phyloP scores from a whole-genome alignment of 768 basidiomycete genomes.

The Calocybe cyanea region DNA sequence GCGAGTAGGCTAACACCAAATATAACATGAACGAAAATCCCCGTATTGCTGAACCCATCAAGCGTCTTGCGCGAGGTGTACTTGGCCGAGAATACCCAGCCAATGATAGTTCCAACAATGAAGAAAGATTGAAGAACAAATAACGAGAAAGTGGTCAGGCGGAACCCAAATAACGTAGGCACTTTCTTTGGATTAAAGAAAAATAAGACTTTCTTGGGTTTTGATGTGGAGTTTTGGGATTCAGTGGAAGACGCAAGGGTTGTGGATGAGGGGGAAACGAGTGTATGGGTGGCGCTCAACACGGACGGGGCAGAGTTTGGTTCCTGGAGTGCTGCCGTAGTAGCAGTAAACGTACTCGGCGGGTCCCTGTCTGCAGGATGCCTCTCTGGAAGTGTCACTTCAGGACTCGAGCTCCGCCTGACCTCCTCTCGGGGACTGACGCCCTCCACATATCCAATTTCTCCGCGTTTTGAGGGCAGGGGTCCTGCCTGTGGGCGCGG shows the following conservation, averaged over 20 bases:
- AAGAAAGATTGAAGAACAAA: slow-evolving; percentile 37
- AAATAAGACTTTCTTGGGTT: slow-evolving; percentile 30
- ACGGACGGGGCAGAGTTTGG: slow-evolving; percentile 9
- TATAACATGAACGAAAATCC: slow-evolving; percentile 60
- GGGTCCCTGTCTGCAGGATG: slow-evolving; percentile 45
- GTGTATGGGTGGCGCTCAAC: slow-evolving; percentile 11
- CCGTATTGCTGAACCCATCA: slow-evolving; percentile 19
- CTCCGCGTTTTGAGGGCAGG: slow-evolving; percentile 60
- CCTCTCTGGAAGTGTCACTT: slow-evolving; percentile 33
- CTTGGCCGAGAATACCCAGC: slow-evolving; percentile 47
- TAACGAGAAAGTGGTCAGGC: slow-evolving; percentile 37
- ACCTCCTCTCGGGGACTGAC: slow-evolving; percentile 22
- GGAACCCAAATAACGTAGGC: slow-evolving; percentile 39
- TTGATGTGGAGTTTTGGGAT: slow-evolving; percentile 20
- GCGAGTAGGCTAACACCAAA: slow-evolving; percentile 50
- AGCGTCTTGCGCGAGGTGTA: slow-evolving; percentile 9
- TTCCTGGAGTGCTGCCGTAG: background rate
- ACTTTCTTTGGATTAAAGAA: slow-evolving; percentile 38
- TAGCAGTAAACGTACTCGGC: background rate
- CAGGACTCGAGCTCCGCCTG: slow-evolving; percentile 14
- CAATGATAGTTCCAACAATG: slow-evolving; percentile 46
- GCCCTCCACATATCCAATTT: slow-evolving; percentile 57
- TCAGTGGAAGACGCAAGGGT: slow-evolving; percentile 12
- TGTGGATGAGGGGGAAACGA: slow-evolving; percentile 17
- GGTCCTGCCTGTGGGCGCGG: slow-evolving; percentile 53